Conservation (phyloP, 495 filamentous ascomycete species). For the Elasticomyces elasticus region DNA sequence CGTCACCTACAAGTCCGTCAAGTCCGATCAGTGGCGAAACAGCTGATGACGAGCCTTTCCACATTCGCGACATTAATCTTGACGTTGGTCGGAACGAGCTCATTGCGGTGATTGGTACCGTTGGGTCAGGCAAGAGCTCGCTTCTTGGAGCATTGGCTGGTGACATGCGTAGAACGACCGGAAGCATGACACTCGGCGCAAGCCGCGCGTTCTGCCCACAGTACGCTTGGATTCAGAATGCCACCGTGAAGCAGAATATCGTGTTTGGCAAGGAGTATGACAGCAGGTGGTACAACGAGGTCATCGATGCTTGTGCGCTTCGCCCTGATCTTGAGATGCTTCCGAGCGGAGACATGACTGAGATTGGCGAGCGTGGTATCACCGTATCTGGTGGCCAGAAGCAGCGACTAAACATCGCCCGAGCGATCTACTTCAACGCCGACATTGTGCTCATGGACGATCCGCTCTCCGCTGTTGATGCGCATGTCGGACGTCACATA, state of each 20-base stretch:
- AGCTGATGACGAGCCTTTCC: conserved; percentile 62
- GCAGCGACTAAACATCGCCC: conserved; percentile 58
- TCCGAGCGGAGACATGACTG: conserved; percentile 59
- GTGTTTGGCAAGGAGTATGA: conserved; percentile 76
- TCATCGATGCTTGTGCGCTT: conserved; percentile 58
- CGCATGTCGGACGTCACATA: conserved; percentile 68
- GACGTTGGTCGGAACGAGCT: conserved; percentile 72
- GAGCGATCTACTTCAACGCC: conserved; percentile 46
- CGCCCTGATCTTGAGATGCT: conserved; percentile 66
- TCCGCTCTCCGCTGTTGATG: conserved; percentile 44
- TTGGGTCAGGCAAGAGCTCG: conserved; percentile 88
- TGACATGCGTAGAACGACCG: conserved; percentile 79
- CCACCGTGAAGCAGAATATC: conserved; percentile 78
- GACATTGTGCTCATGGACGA: conserved; percentile 45
- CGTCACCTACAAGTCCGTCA: background rate
- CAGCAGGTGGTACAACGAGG: conserved; percentile 50
- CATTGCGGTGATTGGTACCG: conserved; percentile 79
- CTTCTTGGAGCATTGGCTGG: conserved; percentile 82
- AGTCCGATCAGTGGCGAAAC: conserved; percentile 43
- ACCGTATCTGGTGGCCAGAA: conserved; percentile 79
- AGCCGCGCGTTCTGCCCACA: conserved; percentile 85
- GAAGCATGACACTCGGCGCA: conserved; percentile 63
- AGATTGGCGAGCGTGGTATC: conserved; percentile 73
- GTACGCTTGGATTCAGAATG: conserved; percentile 95
- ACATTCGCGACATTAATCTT: conserved; percentile 63